phyloP scores from a whole-genome alignment of 495 filamentous ascomycete species.

The Tuber aestivum region DNA sequence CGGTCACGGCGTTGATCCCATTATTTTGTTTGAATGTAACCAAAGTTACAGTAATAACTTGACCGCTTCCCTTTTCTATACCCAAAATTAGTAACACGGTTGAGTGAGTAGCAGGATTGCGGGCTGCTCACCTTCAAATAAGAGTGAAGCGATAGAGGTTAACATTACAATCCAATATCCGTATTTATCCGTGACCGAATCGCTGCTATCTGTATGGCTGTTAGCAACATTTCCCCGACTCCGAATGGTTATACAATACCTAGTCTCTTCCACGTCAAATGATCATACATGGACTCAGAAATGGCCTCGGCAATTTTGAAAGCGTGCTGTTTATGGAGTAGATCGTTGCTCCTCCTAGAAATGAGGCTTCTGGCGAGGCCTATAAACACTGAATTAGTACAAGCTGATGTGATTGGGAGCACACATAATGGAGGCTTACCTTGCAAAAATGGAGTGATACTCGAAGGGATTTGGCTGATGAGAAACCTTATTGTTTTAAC shows the following conservation, averaged over 20 bases:
- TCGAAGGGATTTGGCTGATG: slow-evolving; percentile 60
- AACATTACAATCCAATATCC: slow-evolving; percentile 76
- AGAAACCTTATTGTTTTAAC: slow-evolving; percentile 67
- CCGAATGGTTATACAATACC: slow-evolving; percentile 15
- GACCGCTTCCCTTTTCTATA: slow-evolving; percentile 36
- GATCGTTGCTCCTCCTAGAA: slow-evolving; percentile 61
- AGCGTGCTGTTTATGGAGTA: slow-evolving; percentile 58
- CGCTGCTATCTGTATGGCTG: slow-evolving; percentile 32
- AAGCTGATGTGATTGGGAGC: not conserved
- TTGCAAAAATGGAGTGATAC: slow-evolving; percentile 42
- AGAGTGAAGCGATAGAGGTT: slow-evolving; percentile 65
- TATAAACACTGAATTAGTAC: slow-evolving; percentile 16
- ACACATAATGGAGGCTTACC: slow-evolving; percentile 20
- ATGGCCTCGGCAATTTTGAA: slow-evolving; percentile 69
- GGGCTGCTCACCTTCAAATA: slow-evolving; percentile 59
- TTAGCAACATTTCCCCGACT: slow-evolving; percentile 10
- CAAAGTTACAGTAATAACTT: slow-evolving; percentile 69
- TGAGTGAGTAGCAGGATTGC: slow-evolving; percentile 8
- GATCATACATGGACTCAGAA: slow-evolving; percentile 55
- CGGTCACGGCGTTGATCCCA: slow-evolving; percentile 67
- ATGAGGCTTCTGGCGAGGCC: slow-evolving; percentile 72
- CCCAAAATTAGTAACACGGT: slow-evolving; percentile 14
- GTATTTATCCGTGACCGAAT: slow-evolving; percentile 50
- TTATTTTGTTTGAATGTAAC: slow-evolving; percentile 76
- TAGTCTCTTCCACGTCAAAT: slow-evolving; percentile 41